Evolutionary conservation across 2,329 filamentous ascomycete species (phyloP).

Genomic region (Ceratocystis ficicola): DNA sequence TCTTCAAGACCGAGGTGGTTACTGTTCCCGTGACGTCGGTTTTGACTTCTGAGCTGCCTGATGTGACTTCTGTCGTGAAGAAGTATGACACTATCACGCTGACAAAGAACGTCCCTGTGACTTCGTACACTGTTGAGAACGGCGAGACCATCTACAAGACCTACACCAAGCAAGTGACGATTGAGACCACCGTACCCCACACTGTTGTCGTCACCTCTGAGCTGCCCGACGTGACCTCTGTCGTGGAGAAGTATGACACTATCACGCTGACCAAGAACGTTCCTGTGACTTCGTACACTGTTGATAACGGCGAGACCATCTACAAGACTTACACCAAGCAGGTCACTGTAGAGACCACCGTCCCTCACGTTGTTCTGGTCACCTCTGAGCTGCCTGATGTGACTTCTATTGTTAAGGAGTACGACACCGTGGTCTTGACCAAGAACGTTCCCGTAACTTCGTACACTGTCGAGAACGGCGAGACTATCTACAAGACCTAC

Average conservation of each 20-base stretch:
- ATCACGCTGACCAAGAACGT: constrained; percentile 5
- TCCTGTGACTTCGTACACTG: neutral
- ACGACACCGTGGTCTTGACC: constrained; percentile 8
- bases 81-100: neutral
- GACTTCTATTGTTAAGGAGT: neutral
- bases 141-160: constrained; percentile 17
- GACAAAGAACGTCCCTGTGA: neutral
- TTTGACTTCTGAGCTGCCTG: constrained; percentile 5
- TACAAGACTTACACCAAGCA: constrained; percentile 13
- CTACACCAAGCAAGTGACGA: constrained; percentile 4
- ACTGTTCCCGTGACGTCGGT: neutral
- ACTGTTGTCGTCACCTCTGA: constrained; percentile 13
- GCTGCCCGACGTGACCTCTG: constrained; percentile 9
- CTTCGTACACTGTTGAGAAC: neutral
- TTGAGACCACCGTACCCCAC: neutral
- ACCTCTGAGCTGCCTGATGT: constrained; percentile 12
- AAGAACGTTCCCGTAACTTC: constrained; percentile 10
- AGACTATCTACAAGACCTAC: constrained; percentile 7
- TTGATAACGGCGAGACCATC: constrained; percentile 17
- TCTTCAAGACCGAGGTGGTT: constrained; percentile 9
- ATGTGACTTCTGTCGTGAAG: neutral
- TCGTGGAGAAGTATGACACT: constrained; percentile 2
- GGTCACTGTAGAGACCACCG: neutral
- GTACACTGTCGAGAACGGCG: constrained; percentile 12
- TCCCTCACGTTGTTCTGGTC: constrained; percentile 8